A percentile compares a stretch with the other conserved stretches of the same genome.
These are phyloP conservation scores for Dendrobium huoshanense DNA, from an alignment of 106 monocot genomes.

Conservation along the genomic window DNA sequence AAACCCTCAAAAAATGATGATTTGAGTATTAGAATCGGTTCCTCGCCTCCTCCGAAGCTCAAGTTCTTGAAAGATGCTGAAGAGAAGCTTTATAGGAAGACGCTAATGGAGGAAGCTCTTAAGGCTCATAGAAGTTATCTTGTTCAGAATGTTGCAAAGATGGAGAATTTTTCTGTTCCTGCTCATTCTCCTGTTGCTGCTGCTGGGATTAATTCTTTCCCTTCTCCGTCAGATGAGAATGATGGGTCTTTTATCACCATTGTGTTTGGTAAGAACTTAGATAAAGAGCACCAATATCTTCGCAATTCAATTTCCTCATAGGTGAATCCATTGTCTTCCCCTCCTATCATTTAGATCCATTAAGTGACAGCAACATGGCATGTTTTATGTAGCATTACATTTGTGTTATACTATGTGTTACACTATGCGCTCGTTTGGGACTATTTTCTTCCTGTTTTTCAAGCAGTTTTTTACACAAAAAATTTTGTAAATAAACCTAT, in stretches of 20 bases:
- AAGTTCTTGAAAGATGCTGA: constrained; percentile 93
- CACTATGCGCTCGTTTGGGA: too few relatives aligned
- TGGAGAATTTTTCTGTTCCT: too few relatives aligned
- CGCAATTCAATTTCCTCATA: background rate
- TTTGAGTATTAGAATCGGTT: background rate
- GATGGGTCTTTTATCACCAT: constrained; percentile 24
- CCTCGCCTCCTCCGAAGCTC: constrained; percentile 71
- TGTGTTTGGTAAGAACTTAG: constrained; percentile 11
- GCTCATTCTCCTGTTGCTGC: background rate
- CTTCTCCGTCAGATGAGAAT: background rate
- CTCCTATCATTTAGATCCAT: background rate
- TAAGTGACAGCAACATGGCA: too few relatives aligned
- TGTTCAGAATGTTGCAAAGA: background rate
- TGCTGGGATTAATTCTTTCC: background rate
- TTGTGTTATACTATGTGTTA: too few relatives aligned
- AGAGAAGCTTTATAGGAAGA: constrained; percentile 76
- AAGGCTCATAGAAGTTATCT: constrained; percentile 11
- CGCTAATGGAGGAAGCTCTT: constrained; percentile 48
- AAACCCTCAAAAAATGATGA: constrained; percentile 30
- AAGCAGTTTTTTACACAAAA: too few relatives aligned
- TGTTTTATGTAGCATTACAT: too few relatives aligned
- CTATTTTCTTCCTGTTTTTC: too few relatives aligned
- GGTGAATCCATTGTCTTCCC: constrained; percentile 13
- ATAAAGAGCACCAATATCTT: background rate
- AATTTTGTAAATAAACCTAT: too few relatives aligned